phyloP scores from a whole-genome alignment of 1,284 basidiomycete genomes.

The Polyporus tsugae region DNA sequence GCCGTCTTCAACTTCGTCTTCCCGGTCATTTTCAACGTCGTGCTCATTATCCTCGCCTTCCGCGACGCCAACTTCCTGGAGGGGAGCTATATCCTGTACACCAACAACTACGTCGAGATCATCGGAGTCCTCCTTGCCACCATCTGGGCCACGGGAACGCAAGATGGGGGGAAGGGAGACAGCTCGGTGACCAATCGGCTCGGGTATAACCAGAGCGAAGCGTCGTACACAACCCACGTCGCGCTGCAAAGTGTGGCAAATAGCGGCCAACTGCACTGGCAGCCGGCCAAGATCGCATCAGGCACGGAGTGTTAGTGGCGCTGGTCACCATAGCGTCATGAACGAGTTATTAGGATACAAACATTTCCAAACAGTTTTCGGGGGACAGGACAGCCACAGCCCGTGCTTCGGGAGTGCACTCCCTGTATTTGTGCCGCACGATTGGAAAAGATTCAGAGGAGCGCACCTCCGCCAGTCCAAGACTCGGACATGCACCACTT shows the following conservation, averaged over 20 bases:
- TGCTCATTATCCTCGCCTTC: constrained; percentile 34
- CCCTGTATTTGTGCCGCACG: too few species aligned
- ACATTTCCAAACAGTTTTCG: neutral
- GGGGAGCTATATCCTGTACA: constrained; percentile 26
- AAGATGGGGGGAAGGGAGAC: neutral
- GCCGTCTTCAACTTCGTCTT: constrained; percentile 42
- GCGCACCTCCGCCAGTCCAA: too few species aligned
- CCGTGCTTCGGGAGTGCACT: too few species aligned
- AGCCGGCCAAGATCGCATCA: neutral
- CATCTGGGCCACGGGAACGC: neutral
- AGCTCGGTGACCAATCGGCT: neutral
- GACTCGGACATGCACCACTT: too few species aligned
- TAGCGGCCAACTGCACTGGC: neutral
- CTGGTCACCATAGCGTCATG: neutral
- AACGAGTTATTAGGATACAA: too few species aligned
- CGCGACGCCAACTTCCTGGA: constrained; percentile 16
- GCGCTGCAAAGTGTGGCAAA: neutral
- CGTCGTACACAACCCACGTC: neutral
- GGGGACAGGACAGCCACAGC: too few species aligned
- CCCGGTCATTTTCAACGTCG: constrained; percentile 40
- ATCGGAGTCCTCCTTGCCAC: constrained; percentile 32
- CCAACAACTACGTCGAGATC: constrained; percentile 33
- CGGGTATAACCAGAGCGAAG: neutral
- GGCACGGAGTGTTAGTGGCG: neutral
- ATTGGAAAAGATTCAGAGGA: too few species aligned